Evolutionary conservation across 2,329 filamentous ascomycete genomes (phyloP).

Genomic region (Alternaria angustiovoidea): DNA sequence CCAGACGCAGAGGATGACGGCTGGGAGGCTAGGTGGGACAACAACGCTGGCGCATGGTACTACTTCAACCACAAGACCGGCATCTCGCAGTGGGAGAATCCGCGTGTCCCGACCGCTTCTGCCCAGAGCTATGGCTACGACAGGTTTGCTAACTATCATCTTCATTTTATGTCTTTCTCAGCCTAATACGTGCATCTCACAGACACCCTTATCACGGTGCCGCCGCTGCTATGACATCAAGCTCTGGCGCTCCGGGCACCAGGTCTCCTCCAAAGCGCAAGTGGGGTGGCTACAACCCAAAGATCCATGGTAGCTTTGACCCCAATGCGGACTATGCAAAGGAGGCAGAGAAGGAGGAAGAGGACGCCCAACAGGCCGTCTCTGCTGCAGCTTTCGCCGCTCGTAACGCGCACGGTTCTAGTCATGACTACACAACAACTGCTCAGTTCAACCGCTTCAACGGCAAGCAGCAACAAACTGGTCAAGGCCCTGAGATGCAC

Average conservation of each 20-base stretch:
- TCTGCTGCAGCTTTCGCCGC: constrained; percentile 39
- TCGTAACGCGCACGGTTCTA: constrained; percentile 28
- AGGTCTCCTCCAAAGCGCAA: constrained; percentile 46
- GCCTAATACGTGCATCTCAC: constrained; percentile 41
- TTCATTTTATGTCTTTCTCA: constrained; percentile 37
- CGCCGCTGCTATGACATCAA: constrained; percentile 41
- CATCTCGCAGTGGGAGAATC: constrained; percentile 84
- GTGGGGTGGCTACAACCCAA: constrained; percentile 88
- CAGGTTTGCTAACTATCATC: constrained; percentile 48
- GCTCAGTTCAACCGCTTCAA: constrained; percentile 93
- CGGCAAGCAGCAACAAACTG: constrained; percentile 77
- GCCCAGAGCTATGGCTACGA: constrained; percentile 28
- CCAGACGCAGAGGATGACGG: constrained; percentile 65
- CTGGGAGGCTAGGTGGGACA: constrained; percentile 84
- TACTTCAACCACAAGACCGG: constrained; percentile 84
- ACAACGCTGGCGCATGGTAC: constrained; percentile 73
- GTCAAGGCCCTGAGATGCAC: constrained; percentile 76
- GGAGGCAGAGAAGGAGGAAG: constrained; percentile 52
- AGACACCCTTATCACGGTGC: constrained; percentile 32
- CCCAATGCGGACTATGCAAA: constrained; percentile 91
- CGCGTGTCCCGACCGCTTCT: constrained; percentile 66
- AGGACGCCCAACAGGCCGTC: constrained; percentile 42
- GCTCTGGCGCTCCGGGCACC: constrained; percentile 43
- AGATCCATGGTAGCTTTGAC: constrained; percentile 96
- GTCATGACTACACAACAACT: constrained; percentile 68